These are phyloP conservation scores for Dendryphion nanum DNA, from an alignment of 2,329 filamentous ascomycete genomes.

Conservation along the genomic window DNA sequence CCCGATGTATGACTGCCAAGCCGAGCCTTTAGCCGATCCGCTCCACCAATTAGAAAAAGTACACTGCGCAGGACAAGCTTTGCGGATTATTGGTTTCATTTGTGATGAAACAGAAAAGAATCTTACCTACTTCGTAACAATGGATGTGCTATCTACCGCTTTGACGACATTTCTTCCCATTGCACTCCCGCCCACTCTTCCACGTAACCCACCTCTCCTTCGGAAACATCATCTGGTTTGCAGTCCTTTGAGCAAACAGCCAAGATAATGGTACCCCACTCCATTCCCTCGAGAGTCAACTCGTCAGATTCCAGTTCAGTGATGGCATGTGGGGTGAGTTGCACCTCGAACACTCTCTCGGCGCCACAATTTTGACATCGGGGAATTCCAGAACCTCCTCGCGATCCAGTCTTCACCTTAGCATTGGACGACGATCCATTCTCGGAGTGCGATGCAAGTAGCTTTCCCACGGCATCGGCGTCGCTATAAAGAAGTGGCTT, in stretches of 20 bases:
- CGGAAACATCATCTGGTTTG: conserved; percentile 55
- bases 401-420: conserved; percentile 29
- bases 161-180: conserved; percentile 72
- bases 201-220: conserved; percentile 70
- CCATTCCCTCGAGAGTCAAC: conserved; percentile 75
- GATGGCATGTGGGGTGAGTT: conserved; percentile 89
- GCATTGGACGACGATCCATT: conserved; percentile 21
- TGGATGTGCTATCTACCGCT: conserved; percentile 10
- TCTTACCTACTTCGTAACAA: no score
- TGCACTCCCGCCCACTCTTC: conserved; percentile 99
- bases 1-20: no score
- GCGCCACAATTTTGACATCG: conserved; percentile 74
- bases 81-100: no score
- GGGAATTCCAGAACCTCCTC: conserved; percentile 57
- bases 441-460: conserved; percentile 47
- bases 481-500: conserved; percentile 73
- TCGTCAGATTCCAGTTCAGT: conserved; percentile 79
- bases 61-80: no score
- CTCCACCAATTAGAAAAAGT: no score
- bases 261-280: conserved; percentile 92
- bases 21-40: no score
- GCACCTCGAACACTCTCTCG: conserved; percentile 80
- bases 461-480: conserved; percentile 68
- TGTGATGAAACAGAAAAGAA: no score
- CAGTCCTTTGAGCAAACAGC: conserved; percentile 84